phyloP scores from a whole-genome alignment of 2,329 filamentous ascomycete genomes.

The Biscogniauxia sp. region DNA sequence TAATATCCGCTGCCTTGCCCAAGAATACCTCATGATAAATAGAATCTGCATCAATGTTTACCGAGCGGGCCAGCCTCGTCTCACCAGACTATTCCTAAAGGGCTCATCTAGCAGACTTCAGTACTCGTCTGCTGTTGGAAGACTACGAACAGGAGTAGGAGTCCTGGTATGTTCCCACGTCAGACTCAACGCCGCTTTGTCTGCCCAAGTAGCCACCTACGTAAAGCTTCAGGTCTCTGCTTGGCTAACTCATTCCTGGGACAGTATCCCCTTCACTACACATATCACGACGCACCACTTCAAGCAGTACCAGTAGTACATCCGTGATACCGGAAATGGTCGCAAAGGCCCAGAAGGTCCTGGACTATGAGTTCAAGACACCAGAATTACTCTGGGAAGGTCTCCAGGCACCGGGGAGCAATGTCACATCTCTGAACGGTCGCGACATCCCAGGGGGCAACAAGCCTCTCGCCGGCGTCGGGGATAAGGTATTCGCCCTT shows the following conservation, averaged over 20 bases:
- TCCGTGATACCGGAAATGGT: neutral
- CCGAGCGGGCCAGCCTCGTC: neutral
- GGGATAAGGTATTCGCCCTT: constrained; percentile 10
- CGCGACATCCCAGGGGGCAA: constrained; percentile 7
- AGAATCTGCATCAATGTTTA: neutral
- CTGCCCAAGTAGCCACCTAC: too few relatives aligned
- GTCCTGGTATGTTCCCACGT: too few relatives aligned
- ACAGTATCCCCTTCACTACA: neutral
- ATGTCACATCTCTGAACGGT: neutral
- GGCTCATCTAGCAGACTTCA: neutral
- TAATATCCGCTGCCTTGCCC: neutral
- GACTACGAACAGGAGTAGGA: too few relatives aligned
- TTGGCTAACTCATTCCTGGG: too few relatives aligned
- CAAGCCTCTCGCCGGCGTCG: constrained; percentile 10
- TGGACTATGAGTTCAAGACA: constrained; percentile 9
- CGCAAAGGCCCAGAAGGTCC: constrained; percentile 6
- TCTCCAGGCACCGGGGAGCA: constrained; percentile 7
- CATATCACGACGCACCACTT: neutral
- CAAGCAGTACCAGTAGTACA: neutral
- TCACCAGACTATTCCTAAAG: neutral
- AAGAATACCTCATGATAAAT: neutral
- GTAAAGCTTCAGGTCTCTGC: too few relatives aligned
- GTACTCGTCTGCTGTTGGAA: neutral
- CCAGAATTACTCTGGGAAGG: constrained; percentile 14
- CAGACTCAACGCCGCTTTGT: neutral